A percentile compares a stretch with the other conserved stretches of the same genome.
Conservation (phyloP, 2,329 filamentous ascomycete genomes). For the Teratosphaeria nubilosa region DNA sequence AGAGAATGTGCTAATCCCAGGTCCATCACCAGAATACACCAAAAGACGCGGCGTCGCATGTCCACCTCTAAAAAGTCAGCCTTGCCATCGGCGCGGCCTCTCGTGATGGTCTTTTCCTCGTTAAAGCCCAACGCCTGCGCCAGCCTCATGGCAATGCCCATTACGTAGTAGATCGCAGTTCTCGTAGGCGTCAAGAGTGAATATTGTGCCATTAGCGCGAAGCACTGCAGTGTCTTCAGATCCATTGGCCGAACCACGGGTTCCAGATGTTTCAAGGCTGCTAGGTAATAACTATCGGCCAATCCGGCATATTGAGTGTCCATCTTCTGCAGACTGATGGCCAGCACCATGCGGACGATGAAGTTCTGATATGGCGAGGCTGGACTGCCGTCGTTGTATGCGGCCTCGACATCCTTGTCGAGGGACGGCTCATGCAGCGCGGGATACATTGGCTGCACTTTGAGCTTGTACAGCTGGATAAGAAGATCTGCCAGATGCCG, state of each 20-base stretch:
- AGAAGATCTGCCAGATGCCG: slow-evolving; percentile 65
- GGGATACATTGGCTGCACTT: slow-evolving; percentile 83
- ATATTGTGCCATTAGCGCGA: slow-evolving; percentile 79
- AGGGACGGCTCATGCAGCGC: slow-evolving; percentile 77
- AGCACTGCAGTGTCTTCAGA: slow-evolving; percentile 78
- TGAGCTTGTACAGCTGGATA: slow-evolving; percentile 74
- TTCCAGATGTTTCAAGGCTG: slow-evolving; percentile 76
- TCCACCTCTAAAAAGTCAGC: slow-evolving; percentile 70
- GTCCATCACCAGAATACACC: slow-evolving; percentile 84
- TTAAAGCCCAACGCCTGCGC: slow-evolving; percentile 81
- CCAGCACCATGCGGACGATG: slow-evolving; percentile 79
- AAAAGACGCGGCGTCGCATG: slow-evolving; percentile 78
- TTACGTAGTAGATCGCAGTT: slow-evolving; percentile 85
- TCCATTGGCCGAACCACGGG: slow-evolving; percentile 80
- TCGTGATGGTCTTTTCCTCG: slow-evolving; percentile 77
- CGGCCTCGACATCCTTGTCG: slow-evolving; percentile 63
- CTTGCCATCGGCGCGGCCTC: slow-evolving; percentile 48
- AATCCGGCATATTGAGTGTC: slow-evolving; percentile 83
- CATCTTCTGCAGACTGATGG: slow-evolving; percentile 88
- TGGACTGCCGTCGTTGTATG: slow-evolving; percentile 66
- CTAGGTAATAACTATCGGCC: slow-evolving; percentile 89
- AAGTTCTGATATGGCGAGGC: slow-evolving; percentile 70
- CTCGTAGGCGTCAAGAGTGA: slow-evolving; percentile 85
- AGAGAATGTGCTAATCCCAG: slow-evolving; percentile 78
- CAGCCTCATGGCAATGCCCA: slow-evolving; percentile 77